Percentiles rank a stretch among this genome's conserved stretches.
These are phyloP conservation scores for Plantago coronopus DNA, from an alignment of 305 asterid genomes.

Conservation along the genomic window DNA sequence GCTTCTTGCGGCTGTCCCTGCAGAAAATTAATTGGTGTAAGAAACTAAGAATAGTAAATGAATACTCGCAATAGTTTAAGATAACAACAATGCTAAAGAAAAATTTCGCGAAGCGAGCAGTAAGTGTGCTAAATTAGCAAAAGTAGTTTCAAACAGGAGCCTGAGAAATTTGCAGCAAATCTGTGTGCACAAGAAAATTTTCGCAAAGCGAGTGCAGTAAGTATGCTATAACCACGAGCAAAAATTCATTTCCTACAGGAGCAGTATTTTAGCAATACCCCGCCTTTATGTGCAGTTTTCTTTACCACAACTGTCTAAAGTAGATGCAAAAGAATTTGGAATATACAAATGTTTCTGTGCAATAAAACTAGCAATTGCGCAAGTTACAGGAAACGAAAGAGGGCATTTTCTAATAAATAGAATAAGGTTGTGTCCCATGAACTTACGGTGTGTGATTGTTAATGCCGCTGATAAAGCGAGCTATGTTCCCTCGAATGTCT, in stretches of 20 bases:
- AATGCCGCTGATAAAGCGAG: slow-evolving; percentile 79
- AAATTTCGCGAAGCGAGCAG: too few relatives aligned
- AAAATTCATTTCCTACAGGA: not conserved
- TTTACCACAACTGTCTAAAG: not conserved
- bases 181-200: too few relatives aligned
- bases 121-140: too few relatives aligned
- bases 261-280: not conserved
- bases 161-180: too few relatives aligned
- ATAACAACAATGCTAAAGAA: too few relatives aligned
- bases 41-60: not conserved
- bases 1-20: slow-evolving; percentile 82
- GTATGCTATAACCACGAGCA: not conserved
- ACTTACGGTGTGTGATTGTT: slow-evolving; percentile 75
- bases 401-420: not conserved
- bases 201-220: too few relatives aligned
- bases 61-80: not conserved
- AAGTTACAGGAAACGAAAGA: too few relatives aligned
- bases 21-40: slow-evolving; percentile 15
- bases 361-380: too few relatives aligned
- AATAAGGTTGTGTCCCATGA: slow-evolving; percentile 22
- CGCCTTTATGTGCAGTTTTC: too few relatives aligned
- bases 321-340: too few relatives aligned
- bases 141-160: too few relatives aligned
- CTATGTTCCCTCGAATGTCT: slow-evolving; percentile 68
- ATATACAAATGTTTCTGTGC: too few relatives aligned